Evolutionary conservation across 2,329 filamentous ascomycete species (phyloP).

Genomic region (Pseudogymnoascus pannorum): DNA sequence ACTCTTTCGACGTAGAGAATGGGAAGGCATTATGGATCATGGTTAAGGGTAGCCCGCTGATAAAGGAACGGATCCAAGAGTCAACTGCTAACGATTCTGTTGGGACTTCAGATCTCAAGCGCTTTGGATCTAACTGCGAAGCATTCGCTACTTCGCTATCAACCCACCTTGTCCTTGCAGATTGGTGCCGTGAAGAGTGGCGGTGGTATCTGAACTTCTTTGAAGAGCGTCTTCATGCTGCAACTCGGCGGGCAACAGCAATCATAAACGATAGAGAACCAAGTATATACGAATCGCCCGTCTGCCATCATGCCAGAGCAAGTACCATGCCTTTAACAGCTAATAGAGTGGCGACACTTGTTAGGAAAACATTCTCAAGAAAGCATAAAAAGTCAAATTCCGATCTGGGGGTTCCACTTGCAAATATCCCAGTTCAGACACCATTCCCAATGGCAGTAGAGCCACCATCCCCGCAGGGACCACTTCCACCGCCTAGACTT

Average conservation of each 20-base stretch:
- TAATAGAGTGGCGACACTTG: no score
- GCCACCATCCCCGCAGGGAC: neutral
- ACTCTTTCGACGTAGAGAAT: conserved; percentile 33
- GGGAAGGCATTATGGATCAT: conserved; percentile 31
- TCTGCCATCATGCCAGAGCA: no score
- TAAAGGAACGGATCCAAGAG: conserved; percentile 27
- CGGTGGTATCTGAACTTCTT: conserved; percentile 35
- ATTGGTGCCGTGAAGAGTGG: conserved; percentile 36
- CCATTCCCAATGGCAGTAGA: neutral
- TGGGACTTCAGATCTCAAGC: conserved; percentile 9
- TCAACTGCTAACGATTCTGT: conserved; percentile 11
- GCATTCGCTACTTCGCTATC: conserved; percentile 24
- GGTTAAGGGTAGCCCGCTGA: conserved; percentile 31
- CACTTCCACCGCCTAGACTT: neutral
- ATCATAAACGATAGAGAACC: no score
- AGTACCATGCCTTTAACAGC: no score
- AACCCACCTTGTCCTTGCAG: conserved; percentile 29
- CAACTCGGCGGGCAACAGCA: conserved; percentile 8
- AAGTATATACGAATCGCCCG: no score
- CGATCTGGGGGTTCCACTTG: no score
- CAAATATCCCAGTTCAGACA: no score
- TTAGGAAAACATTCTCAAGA: no score
- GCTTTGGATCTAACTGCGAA: conserved; percentile 9
- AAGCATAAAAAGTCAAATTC: no score
- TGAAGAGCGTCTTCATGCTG: conserved; percentile 26